Evolutionary conservation across 805 yeast species (phyloP).

Genomic region (Candida oleophila): DNA sequence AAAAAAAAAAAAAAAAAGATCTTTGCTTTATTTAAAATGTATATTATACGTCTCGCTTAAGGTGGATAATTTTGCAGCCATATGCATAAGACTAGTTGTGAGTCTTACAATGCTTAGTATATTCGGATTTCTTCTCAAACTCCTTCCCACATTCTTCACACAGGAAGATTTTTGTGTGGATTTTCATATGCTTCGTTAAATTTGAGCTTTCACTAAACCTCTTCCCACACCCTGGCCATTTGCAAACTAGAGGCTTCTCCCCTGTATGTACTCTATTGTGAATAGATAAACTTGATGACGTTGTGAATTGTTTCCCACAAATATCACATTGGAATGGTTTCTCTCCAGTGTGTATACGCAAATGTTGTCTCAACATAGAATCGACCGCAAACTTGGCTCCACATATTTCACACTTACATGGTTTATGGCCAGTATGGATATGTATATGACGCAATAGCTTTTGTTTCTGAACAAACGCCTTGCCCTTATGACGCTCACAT

Average conservation of each 20-base stretch:
- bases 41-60: too few species aligned
- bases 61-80: neutral
- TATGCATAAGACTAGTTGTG: neutral
- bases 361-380: conserved; percentile 75
- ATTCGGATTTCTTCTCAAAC: conserved; percentile 46
- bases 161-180: conserved; percentile 56
- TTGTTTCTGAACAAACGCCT: conserved; percentile 77
- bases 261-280: conserved; percentile 89
- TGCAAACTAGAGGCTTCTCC: conserved; percentile 80
- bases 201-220: conserved; percentile 88
- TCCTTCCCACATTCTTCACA: conserved; percentile 54
- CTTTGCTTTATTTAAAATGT: too few species aligned
- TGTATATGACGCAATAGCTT: conserved; percentile 83
- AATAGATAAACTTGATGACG: conserved; percentile 77
- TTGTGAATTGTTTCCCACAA: conserved; percentile 80
- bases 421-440: conserved; percentile 83
- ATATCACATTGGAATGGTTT: conserved; percentile 73
- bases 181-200: conserved; percentile 81
- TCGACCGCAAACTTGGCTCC: conserved; percentile 73
- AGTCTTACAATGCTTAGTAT: conserved; percentile 35
- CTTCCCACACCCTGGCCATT: conserved; percentile 77
- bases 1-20: too few species aligned
- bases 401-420: conserved; percentile 72
- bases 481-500: conserved; percentile 61
- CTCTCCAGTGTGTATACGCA: conserved; percentile 85